Base-by-base conservation (phyloP, 495 filamentous ascomycete genomes). In the Trichocladium antarcticum region DNA sequence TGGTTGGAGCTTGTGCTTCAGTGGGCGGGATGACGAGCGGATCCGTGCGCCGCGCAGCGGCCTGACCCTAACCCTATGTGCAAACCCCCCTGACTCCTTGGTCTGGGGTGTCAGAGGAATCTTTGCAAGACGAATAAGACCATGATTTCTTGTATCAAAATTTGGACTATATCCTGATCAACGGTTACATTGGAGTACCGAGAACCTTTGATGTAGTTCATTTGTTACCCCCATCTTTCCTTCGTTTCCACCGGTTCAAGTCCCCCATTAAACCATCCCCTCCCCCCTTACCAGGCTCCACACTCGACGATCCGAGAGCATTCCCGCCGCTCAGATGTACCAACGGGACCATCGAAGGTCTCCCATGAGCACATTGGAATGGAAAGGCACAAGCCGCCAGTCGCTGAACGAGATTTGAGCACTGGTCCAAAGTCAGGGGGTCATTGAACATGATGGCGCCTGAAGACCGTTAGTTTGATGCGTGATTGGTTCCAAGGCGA, bases 391-490 rank as follows among this genome's bases (percentile, higher is more conserved):
- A 93, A 2, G 57, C 57, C 8, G 80, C 74, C 28, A 98, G 68
- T 35, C 71, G 73, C 11, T 53, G 35, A 9, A 96, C 66, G 15
- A 98, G 62, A 12, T 59, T 62, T 38, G 70, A 57, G 59, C 89
- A 95, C 58, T 95, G 78, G 7, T 74, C 72, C 1, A 69, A 46
- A 1, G 69, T 74, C 37, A 97, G 60, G 9, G 63, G 64, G 57
- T 98, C 92, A 55, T 96, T 96, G 68, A 98, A 98, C 92, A 98
- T 98, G 64, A 97, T 85, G 6, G 92, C 87, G 35, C 78, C 67
- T 70, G 14, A 7, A 17, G 8, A 31, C 1, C 10, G 37, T 60
- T 21, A 61, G 45, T 27, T 3, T 27, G 4, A 27, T 27, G 0
- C 15, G 11, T 17, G 12, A n/a, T 21, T 27, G 35, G 22, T 2